A percentile compares a stretch with the other conserved stretches of the same genome.
Evolutionary conservation across 1,284 basidiomycete species (phyloP).

Genomic region (Macrocystidia cucumis): DNA sequence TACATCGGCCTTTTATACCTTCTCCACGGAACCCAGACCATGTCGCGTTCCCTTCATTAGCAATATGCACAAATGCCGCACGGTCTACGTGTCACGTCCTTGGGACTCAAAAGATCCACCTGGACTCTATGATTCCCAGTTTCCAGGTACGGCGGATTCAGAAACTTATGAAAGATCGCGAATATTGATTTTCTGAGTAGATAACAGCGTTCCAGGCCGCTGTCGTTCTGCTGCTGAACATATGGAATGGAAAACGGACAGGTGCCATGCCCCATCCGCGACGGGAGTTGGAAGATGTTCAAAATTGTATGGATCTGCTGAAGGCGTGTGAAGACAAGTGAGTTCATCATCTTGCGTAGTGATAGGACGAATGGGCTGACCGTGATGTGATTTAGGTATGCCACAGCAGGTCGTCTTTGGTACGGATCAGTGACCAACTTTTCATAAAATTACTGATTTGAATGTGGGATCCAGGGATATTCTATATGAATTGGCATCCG

Average conservation of each 20-base stretch:
- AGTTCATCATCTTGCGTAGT: conserved; percentile 3
- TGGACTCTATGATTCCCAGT: conserved; percentile 21
- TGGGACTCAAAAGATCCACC: conserved; percentile 29
- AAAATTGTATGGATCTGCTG: conserved; percentile 57
- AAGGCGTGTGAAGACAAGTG: conserved; percentile 27
- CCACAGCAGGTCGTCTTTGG: conserved; percentile 27
- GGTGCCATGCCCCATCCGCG: conserved; percentile 41
- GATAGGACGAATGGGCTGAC: conserved; percentile 10
- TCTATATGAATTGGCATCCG: conserved; percentile 24
- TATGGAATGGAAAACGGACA: conserved; percentile 61
- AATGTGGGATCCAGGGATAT: conserved; percentile 21
- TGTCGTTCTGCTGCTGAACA: conserved; percentile 61
- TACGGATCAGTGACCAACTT: conserved; percentile 17
- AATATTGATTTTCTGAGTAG: conserved; percentile 24
- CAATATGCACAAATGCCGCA: conserved; percentile 65
- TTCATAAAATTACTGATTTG: too few species aligned
- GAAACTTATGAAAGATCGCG: conserved; percentile 4
- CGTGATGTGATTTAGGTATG: conserved; percentile 17
- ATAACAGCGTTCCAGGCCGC: conserved; percentile 40
- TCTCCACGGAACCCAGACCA: conserved; percentile 37
- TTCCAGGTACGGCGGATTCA: conserved; percentile 21
- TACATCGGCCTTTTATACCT: conserved; percentile 66
- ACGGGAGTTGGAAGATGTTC: conserved; percentile 57
- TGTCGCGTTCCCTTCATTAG: conserved; percentile 48
- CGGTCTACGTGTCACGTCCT: conserved; percentile 54